Percentiles rank a stretch among this genome's conserved stretches.
Conservation (phyloP, 2,329 filamentous ascomycete species). For the Xylaria arbuscula region DNA sequence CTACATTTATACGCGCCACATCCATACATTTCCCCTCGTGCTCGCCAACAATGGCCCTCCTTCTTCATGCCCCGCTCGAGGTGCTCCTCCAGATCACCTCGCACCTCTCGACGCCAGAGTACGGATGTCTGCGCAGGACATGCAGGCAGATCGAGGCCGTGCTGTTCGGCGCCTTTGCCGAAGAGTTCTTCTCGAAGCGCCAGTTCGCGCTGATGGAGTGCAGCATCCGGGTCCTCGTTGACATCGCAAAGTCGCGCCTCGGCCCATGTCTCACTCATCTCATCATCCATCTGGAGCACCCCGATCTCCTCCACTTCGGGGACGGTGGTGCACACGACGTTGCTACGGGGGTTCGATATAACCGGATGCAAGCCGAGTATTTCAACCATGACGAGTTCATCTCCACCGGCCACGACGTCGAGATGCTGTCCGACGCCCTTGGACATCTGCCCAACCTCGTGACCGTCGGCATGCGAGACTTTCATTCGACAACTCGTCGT, state of each 20-base stretch:
- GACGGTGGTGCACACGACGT: neutral
- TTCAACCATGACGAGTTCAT: slow-evolving; percentile 50
- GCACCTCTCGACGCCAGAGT: slow-evolving; percentile 65
- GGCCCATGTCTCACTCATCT: slow-evolving; percentile 56
- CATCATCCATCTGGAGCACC: slow-evolving; percentile 59
- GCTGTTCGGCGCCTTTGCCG: slow-evolving; percentile 66
- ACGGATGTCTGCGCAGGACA: slow-evolving; percentile 64
- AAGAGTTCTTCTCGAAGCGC: slow-evolving; percentile 72
- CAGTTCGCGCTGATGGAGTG: slow-evolving; percentile 72
- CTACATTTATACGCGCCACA: too few relatives aligned
- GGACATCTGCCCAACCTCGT: slow-evolving; percentile 64
- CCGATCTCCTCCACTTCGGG: neutral
- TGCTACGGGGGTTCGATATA: neutral
- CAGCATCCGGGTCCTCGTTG: slow-evolving; percentile 61
- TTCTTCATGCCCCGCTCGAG: slow-evolving; percentile 65
- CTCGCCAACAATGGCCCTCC: slow-evolving; percentile 26
- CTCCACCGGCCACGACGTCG: slow-evolving; percentile 59
- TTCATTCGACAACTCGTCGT: slow-evolving; percentile 59
- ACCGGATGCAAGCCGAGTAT: slow-evolving; percentile 41
- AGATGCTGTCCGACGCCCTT: slow-evolving; percentile 69
- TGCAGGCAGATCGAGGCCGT: slow-evolving; percentile 66
- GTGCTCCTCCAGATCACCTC: slow-evolving; percentile 66
- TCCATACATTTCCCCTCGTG: neutral
- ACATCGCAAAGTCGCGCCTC: slow-evolving; percentile 61
- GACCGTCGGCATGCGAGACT: slow-evolving; percentile 70